Base-by-base conservation (phyloP, 163 green algal genomes). In the Picocystis sp. region DNA sequence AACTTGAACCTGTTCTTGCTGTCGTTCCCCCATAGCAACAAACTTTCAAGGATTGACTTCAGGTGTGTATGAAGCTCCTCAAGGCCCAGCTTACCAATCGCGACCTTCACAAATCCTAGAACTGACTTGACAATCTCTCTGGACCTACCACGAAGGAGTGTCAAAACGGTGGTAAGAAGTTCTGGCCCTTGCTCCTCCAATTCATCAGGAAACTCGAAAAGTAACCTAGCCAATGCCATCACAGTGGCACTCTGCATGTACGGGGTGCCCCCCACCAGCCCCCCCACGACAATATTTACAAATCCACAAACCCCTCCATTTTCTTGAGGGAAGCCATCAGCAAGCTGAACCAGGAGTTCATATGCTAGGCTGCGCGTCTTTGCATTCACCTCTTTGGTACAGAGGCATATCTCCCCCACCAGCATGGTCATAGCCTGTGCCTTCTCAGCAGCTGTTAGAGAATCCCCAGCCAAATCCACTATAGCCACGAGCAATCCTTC, bases 1-100 rank as follows among this genome's bases (percentile, higher is more conserved):
- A 92, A 69, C 51, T 79, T 80, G 76, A 97, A 97, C 60, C 90
- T 86, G 76, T 98, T 98, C 61, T 94, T 94, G 47, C 62, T 76
- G 79, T 98, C 89, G 29, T 85, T 76, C 1, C 63, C 66, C 86
- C 89, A 96, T 11, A 94, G 45, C 38, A 96, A 70, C 54, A 92
- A 58, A n/a, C 81, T 86, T 53, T 93, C 79, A 49, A 93, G 53
- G 22, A 98, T 82, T 11, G 65, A 42, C 2, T 56, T 60, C 60
- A 94, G 64, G 38, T 84, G 71, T 13, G 52, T 34, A 17, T 53
- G 23, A 55, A 98, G 69, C 34, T 84, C 58, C 1, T 81, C 69
- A 17, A 69, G 69, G 0, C 83, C 78, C 53, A 96, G 65, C 22
- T 55, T 57, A 29, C 49, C 46, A 5, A 74, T 43, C n/a, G 57